Conservation (phyloP, 116 monocot genomes). For the Trichopus zeylanicus region DNA sequence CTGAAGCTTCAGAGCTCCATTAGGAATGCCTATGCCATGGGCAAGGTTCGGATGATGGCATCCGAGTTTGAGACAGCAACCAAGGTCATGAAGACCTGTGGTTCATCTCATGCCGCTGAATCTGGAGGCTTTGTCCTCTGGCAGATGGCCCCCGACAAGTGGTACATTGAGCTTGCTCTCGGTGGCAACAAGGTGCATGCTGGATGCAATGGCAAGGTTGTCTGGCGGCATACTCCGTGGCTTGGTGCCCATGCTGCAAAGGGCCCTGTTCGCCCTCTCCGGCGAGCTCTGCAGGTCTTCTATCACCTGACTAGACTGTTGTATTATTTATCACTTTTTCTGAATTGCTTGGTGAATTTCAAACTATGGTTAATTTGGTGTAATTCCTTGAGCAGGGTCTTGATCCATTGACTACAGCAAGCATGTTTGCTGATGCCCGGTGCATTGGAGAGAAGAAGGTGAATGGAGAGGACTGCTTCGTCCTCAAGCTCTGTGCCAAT, state of each 20-base stretch:
- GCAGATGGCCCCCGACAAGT: conserved; percentile 82
- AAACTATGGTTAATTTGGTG: not conserved
- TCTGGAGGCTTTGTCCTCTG: conserved; percentile 78
- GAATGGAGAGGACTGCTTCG: conserved; percentile 68
- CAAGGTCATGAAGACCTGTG: conserved; percentile 43
- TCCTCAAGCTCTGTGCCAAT: conserved; percentile 53
- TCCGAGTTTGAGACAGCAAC: conserved; percentile 69
- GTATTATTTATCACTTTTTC: too few relatives aligned
- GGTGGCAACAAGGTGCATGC: conserved; percentile 93
- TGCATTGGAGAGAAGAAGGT: conserved; percentile 66
- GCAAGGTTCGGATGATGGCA: conserved; percentile 61
- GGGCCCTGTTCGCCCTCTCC: conserved; percentile 78
- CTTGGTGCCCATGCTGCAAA: conserved; percentile 82
- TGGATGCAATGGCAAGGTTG: conserved; percentile 76
- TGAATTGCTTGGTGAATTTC: too few relatives aligned
- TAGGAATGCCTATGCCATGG: conserved; percentile 74
- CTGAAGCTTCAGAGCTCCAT: conserved; percentile 57
- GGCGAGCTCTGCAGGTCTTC: conserved; percentile 73
- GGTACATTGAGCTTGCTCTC: conserved; percentile 93
- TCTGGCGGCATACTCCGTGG: conserved; percentile 92
- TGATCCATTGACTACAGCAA: conserved; percentile 53
- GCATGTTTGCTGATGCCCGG: conserved; percentile 43
- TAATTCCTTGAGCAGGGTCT: conserved; percentile 48
- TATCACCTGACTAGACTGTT: too few relatives aligned
- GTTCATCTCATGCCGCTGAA: conserved; percentile 26